These are phyloP conservation scores for Candida nitratophila DNA, from an alignment of 805 yeast genomes.

Conservation along the genomic window DNA sequence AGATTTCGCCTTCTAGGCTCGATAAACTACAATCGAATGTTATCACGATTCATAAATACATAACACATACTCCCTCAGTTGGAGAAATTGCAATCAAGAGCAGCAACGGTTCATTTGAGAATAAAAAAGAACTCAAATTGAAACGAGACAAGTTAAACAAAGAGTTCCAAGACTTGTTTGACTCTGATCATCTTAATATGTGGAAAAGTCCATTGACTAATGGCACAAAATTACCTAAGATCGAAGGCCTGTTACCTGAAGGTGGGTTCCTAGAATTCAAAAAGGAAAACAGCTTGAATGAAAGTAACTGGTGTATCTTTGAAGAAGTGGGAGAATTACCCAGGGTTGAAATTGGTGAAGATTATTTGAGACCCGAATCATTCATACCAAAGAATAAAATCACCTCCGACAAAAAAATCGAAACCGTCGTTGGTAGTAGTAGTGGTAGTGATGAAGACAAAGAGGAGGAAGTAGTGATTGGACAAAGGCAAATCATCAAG, in stretches of 20 bases:
- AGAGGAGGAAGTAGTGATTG: conserved; percentile 36
- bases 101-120: conserved; percentile 20
- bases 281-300: conserved; percentile 7
- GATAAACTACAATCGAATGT: conserved; percentile 24
- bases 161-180: conserved; percentile 10
- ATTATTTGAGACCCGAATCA: conserved; percentile 37
- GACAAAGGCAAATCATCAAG: conserved; percentile 41
- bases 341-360: conserved; percentile 44
- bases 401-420: neutral
- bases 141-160: conserved; percentile 11
- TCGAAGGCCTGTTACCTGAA: conserved; percentile 35
- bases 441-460: neutral
- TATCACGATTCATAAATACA: conserved; percentile 48
- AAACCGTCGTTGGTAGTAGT: too few relatives aligned
- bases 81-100: conserved; percentile 21
- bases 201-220: conserved; percentile 38
- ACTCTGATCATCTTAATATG: conserved; percentile 4
- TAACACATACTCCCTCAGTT: conserved; percentile 32
- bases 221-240: conserved; percentile 43
- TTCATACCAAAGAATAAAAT: conserved; percentile 18
- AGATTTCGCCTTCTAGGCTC: conserved; percentile 21
- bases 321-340: conserved; percentile 6
- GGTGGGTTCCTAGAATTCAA: conserved; percentile 58
- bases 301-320: conserved; percentile 21
- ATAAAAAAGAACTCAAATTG: conserved; percentile 12